Evolutionary conservation across 371 early-diverging fungal genomes (phyloP).

Genomic region (Funneliformis caledonium): DNA sequence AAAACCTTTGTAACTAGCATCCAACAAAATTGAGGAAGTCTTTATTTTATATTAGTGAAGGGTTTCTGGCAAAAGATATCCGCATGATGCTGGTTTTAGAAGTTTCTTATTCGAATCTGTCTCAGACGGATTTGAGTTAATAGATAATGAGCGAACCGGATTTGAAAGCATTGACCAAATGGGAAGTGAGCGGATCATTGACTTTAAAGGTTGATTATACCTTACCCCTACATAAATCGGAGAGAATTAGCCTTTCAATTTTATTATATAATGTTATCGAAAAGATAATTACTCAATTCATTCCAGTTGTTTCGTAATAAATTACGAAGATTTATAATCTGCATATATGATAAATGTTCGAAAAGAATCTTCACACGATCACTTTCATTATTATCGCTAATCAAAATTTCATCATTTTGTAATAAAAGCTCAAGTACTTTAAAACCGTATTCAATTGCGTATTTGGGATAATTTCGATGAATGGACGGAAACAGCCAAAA

Average conservation of each 20-base stretch:
- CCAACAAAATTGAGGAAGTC: background rate
- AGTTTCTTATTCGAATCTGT: too few relatives aligned
- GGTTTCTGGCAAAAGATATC: background rate
- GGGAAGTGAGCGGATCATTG: too few relatives aligned
- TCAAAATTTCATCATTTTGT: constrained; percentile 1
- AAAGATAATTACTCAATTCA: background rate
- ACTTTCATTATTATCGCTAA: background rate
- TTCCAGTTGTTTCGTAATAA: constrained; percentile 16
- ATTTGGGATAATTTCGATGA: constrained; percentile 1
- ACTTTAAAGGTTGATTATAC: too few relatives aligned
- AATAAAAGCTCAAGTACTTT: constrained; percentile 4
- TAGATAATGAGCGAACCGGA: background rate
- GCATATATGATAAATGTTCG: background rate
- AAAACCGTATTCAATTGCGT: background rate
- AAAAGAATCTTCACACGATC: background rate
- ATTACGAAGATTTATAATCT: background rate
- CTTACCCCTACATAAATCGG: too few relatives aligned
- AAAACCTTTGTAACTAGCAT: background rate
- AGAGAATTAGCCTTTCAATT: too few relatives aligned
- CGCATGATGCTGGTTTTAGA: background rate
- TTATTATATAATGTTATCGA: too few relatives aligned
- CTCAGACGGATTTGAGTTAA: too few relatives aligned
- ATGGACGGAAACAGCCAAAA: constrained; percentile 9
- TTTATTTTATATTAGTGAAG: background rate
- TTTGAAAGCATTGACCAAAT: too few relatives aligned